A percentile compares a stretch with the other conserved stretches of the same genome.
Evolutionary conservation across 768 basidiomycete genomes (phyloP).

Genomic region (Sarcodon aspratus): DNA sequence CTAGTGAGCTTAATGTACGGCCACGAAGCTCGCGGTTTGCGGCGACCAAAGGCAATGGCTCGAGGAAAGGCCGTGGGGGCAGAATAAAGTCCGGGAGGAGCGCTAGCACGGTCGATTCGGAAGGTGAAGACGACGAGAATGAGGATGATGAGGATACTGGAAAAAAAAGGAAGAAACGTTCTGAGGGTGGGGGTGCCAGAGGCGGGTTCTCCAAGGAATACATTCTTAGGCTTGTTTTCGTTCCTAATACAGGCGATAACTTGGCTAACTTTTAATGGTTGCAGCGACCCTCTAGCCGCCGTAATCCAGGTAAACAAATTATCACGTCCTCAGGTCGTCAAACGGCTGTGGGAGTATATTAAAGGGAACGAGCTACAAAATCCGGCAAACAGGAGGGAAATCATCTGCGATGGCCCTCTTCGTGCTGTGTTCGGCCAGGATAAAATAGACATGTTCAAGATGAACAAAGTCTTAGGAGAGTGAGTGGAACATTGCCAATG

Average conservation of each 20-base stretch:
- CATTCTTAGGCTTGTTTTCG: conserved; percentile 43
- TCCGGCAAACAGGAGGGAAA: conserved; percentile 72
- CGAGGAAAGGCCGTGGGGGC: conserved; percentile 10
- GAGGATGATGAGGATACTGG: conserved; percentile 20
- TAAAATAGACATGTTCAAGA: conserved; percentile 86
- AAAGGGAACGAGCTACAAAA: conserved; percentile 77
- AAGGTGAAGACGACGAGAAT: conserved; percentile 22
- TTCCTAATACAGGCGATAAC: not conserved
- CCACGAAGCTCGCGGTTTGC: conserved; percentile 17
- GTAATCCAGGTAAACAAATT: conserved; percentile 57
- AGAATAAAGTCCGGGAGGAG: conserved; percentile 23
- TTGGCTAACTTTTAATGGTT: conserved; percentile 2
- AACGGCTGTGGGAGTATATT: conserved; percentile 85
- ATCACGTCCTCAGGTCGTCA: conserved; percentile 85
- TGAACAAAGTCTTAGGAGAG: conserved; percentile 87
- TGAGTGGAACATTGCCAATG: conserved; percentile 20
- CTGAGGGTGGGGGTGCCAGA: conserved; percentile 21
- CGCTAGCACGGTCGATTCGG: conserved; percentile 19
- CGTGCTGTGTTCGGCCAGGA: conserved; percentile 70
- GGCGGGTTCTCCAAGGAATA: conserved; percentile 74
- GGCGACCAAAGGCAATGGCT: conserved; percentile 11
- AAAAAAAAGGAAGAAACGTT: conserved; percentile 33
- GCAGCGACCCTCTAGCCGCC: conserved; percentile 62
- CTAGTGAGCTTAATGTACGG: conserved; percentile 30
- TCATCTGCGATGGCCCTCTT: conserved; percentile 68